Evolutionary conservation across 805 yeast species (phyloP), one percentile per base, ranked within the genome.

Genomic region (Yueomyces sp.): DNA sequence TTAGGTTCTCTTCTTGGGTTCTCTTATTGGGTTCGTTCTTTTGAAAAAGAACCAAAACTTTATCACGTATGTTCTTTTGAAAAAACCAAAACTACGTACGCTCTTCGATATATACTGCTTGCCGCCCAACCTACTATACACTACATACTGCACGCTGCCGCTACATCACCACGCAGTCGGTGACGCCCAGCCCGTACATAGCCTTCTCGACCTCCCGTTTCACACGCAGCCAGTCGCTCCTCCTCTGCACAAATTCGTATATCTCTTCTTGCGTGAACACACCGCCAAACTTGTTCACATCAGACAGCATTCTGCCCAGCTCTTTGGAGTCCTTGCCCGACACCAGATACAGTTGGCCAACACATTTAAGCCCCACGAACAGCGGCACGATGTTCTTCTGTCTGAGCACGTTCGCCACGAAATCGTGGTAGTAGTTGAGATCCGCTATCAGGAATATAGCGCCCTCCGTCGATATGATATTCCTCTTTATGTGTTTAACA

Each of bases 261-360:
- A 90, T 81, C 52, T 90, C 98, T 52, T 92, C 97, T 40, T 94
- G 95, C 30, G 80, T 76, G 55, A 90, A 82, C 4, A 90, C 77
- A 1, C 96, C 96, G 51, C 86, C 82, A 61, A 86, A 92, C 54
- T 88, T 75, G 42, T 83, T 77, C 50, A 86, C 69, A 57, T 87
- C 96, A 46, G 90, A 76, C 40, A 88, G 80, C 47, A 90, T 71
- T 48, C 76, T 76, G 0, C 96, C 97, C 26, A 90, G 68, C 30
- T 87, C 87, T 55, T 81, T 84, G 0, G 95, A 81, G 50, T 86
- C 92, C 33, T 52, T 49, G 3, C 58, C 56, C 36, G 76, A 78
- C 28, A 90, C 81, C 42, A 92, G 65, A 57, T 77, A 92, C 28
- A 90, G 66, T 53, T 84, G 90, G 0, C 94, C 85, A n/a, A 92